Base-by-base conservation (phyloP, 495 filamentous ascomycete species). In the Trypethelium eluteriae region DNA sequence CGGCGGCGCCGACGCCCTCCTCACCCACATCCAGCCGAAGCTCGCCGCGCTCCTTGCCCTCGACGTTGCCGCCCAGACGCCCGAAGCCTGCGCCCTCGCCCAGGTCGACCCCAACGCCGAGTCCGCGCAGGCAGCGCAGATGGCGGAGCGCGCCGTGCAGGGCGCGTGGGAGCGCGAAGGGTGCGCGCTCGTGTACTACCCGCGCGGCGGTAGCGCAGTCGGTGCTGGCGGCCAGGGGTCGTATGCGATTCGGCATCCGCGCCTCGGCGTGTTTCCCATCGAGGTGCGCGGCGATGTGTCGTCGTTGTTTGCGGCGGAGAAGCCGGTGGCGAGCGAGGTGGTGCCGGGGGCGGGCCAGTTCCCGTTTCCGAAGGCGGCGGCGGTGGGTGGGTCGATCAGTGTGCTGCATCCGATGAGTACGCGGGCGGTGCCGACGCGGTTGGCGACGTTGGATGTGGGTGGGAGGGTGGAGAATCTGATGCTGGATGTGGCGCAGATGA, bases 221-320 rank as follows among this genome's bases (percentile, higher is more conserved):
- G 90, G 73, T 76, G 80, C 63, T 79, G 79, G 62, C 73, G 79
- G 62, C 12, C 81, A 81, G 49, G 41, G 41, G 41, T 44, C 41
- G 41, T 90, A 92, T 75, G 88, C 88, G 71, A 79, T 93, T 11
- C 85, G 85, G 38, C 89, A 92, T 72, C 89, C 89, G 18, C 82
- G 84, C 0, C 76, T 91, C 14, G 74, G 74, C 16, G 64, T 63
- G 14, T 73, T 76, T 46, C 70, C 69, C 39, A 71, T 77, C 67
- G 41, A 68, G 36, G 25, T 83, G 79, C 34, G 84, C 81, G 82
- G 75, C 47, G 71, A 69, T 75, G 81, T 69, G 77, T 77, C 25
- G 5, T 34, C 25, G 11, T 5, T 36, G 53, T 59, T 59, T 18
- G 53, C 49, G 49, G 49, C 10, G 11, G 49, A 9, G 18, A 25